phyloP scores from a whole-genome alignment of 306 rosid genomes.

The Luffa aegyptiaca region DNA sequence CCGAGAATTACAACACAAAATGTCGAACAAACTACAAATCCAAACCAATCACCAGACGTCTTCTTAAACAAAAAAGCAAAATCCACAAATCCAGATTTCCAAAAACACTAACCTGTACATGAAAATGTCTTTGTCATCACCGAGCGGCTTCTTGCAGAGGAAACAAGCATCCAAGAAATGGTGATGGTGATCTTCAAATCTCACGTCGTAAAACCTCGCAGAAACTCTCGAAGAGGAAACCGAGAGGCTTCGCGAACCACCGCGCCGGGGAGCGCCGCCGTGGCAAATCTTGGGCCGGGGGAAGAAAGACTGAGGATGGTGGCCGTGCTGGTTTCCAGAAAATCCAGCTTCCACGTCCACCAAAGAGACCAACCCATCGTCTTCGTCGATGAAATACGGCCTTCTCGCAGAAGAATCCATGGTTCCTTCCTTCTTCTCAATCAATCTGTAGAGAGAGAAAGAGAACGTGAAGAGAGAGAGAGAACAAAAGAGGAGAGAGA shows the following conservation, averaged over 20 bases:
- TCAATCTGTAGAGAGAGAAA: not conserved
- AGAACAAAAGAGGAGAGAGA: not conserved
- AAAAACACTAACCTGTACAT: conserved; percentile 69
- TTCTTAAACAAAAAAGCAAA: not conserved
- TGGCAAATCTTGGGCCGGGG: not conserved
- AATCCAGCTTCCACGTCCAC: conserved; percentile 52
- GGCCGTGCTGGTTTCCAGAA: conserved; percentile 32
- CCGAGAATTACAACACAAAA: not conserved
- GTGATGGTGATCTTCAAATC: conserved; percentile 69
- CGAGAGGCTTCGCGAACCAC: not conserved
- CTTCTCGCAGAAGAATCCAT: conserved; percentile 41
- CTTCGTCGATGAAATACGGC: conserved; percentile 57
- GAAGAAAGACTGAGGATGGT: not conserved
- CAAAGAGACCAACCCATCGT: conserved; percentile 40
- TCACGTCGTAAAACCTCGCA: conserved; percentile 54
- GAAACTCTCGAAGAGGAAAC: conserved; percentile 40
- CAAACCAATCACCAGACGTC: not conserved
- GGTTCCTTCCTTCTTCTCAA: not conserved
- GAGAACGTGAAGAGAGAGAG: not conserved
- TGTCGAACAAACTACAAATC: not conserved
- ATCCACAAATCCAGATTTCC: not conserved
- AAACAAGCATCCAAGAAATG: conserved; percentile 70
- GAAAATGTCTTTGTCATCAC: conserved; percentile 60
- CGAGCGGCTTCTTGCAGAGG: conserved; percentile 62
- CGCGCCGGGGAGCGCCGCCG: not conserved